A percentile compares a stretch with the other conserved stretches of the same genome.
phyloP scores from a whole-genome alignment of 805 yeast species.

The Starmerella powellii region DNA sequence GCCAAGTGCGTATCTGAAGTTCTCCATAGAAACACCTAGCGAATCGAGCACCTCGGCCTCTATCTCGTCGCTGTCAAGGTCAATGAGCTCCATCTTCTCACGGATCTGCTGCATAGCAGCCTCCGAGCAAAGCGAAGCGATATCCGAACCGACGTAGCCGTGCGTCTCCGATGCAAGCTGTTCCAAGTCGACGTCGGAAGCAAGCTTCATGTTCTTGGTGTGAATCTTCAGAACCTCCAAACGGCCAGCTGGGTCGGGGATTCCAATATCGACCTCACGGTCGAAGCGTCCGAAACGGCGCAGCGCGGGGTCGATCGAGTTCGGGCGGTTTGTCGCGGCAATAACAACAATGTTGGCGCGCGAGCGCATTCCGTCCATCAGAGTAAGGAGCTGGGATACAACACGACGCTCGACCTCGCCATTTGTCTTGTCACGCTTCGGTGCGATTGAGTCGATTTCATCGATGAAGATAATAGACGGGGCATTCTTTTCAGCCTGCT shows the following conservation, averaged over 20 bases:
- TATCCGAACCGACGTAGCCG: slow-evolving; percentile 98
- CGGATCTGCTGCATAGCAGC: slow-evolving; percentile 99
- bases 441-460: slow-evolving; percentile 97
- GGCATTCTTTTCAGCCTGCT: slow-evolving; percentile 97
- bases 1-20: slow-evolving; percentile 94
- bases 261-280: slow-evolving; percentile 77
- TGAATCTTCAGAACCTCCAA: slow-evolving; percentile 93
- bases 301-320: slow-evolving; percentile 73
- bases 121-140: slow-evolving; percentile 97
- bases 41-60: slow-evolving; percentile 95
- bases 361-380: slow-evolving; percentile 99
- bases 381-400: slow-evolving; percentile 89
- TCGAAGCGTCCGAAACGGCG: slow-evolving; percentile 80
- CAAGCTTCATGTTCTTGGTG: slow-evolving; percentile 96
- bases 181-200: slow-evolving; percentile 89
- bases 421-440: slow-evolving; percentile 98
- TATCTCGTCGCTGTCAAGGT: slow-evolving; percentile 88
- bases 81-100: slow-evolving; percentile 97
- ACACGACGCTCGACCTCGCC: slow-evolving; percentile 99
- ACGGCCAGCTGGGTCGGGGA: slow-evolving; percentile 97
- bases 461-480: slow-evolving; percentile 96
- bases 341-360: slow-evolving; percentile 95
- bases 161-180: slow-evolving; percentile 94
- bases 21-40: slow-evolving; percentile 96
- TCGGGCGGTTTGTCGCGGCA: slow-evolving; percentile 91